A percentile compares a stretch with the other conserved stretches of the same genome.
Evolutionary conservation across 2,329 filamentous ascomycete species (phyloP).

Genomic region (Paecilomyces dactylethromorphus): DNA sequence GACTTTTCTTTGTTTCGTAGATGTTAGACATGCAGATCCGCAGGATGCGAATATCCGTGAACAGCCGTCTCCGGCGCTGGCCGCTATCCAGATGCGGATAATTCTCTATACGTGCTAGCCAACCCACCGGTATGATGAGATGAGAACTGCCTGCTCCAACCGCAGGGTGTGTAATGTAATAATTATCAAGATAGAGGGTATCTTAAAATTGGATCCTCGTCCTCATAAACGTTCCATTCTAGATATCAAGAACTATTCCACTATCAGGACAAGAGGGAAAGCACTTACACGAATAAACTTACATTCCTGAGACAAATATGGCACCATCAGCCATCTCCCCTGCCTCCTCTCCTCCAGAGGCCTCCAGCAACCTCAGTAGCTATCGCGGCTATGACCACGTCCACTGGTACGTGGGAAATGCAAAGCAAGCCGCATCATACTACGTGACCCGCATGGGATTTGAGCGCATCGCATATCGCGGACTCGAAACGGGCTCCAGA

Average conservation of each 20-base stretch:
- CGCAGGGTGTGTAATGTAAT: background rate
- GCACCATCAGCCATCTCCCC: constrained; percentile 22
- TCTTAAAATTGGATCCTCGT: background rate
- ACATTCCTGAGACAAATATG: constrained; percentile 1
- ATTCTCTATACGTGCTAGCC: background rate
- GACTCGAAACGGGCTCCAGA: constrained; percentile 80
- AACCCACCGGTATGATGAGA: background rate
- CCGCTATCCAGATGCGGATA: background rate
- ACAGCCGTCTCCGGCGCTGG: background rate
- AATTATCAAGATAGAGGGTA: background rate
- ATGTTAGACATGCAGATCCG: background rate
- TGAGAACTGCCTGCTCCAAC: background rate
- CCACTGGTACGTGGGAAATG: constrained; percentile 95
- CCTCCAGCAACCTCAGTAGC: constrained; percentile 22
- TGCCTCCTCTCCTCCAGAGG: constrained; percentile 17
- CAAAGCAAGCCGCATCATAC: constrained; percentile 87
- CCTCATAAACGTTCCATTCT: background rate
- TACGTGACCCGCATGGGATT: constrained; percentile 88
- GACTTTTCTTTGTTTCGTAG: background rate
- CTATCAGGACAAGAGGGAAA: background rate
- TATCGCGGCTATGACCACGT: constrained; percentile 85
- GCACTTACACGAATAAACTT: background rate
- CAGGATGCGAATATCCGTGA: background rate
- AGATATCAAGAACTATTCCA: background rate
- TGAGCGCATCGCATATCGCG: constrained; percentile 71